Conservation (phyloP, 208 protist species). For the Acanthamoeba lenticulata region DNA sequence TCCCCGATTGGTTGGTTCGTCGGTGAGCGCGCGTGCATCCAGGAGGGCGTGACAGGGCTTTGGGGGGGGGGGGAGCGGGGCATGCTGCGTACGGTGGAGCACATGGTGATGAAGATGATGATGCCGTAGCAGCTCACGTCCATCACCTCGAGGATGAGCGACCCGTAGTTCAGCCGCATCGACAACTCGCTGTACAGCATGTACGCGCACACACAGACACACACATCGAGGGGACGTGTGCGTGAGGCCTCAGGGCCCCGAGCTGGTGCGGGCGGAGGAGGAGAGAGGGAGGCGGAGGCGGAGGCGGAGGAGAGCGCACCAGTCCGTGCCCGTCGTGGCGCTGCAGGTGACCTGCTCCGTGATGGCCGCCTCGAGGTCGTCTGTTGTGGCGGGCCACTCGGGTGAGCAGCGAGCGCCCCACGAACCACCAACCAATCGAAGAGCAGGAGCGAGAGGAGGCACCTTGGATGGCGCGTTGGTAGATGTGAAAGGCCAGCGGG, state of each 20-base stretch:
- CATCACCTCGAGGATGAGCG: not conserved
- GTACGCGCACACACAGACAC: no score
- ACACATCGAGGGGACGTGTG: no score
- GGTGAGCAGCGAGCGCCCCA: no score
- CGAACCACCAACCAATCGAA: no score
- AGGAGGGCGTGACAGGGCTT: not conserved
- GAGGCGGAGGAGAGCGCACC: not conserved
- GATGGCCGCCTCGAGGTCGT: not conserved
- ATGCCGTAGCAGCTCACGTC: constrained; percentile 27
- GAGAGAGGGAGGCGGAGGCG: not conserved
- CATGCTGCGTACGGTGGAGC: not conserved
- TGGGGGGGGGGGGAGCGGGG: not conserved
- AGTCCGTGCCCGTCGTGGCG: not conserved
- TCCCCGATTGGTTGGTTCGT: not conserved
- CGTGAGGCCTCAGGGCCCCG: no score
- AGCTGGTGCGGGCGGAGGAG: no score
- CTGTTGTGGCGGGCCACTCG: not conserved
- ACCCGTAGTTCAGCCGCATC: not conserved
- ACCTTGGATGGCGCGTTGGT: not conserved
- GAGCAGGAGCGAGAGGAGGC: not conserved
- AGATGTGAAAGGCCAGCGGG: not conserved
- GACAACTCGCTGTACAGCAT: not conserved
- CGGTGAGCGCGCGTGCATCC: not conserved
- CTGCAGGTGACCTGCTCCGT: not conserved
- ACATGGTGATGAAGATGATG: not conserved